Evolutionary conservation across 2,329 filamentous ascomycete genomes (phyloP), one percentile per base, ranked within the genome.

Genomic region (Nectriaceae sp.): DNA sequence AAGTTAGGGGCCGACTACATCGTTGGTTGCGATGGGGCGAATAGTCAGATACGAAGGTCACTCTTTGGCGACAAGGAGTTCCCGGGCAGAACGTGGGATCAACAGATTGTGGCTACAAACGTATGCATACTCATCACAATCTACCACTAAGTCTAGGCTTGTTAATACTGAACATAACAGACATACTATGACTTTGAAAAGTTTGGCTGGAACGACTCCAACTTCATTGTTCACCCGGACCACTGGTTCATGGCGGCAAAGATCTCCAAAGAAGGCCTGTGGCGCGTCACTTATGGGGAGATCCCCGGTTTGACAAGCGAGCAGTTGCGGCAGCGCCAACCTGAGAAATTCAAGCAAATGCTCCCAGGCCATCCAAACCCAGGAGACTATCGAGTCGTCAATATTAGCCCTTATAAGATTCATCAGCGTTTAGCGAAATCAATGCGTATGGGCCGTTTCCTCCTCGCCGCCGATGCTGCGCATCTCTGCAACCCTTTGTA

Each of bases 221-320:
- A 83, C 61, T 85, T 85, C 62, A 79, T 84, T 53, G 73, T 85
- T 24, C 75, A 87, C 54, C 82, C 82, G 0, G 76, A 80, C 19
- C 73, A 87, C 57, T 85, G 42, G 21, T 72, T 80, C 69, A 83
- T 86, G 81, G 80, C 80, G 2, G 82, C 83, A 2, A 76, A 73
- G 36, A 80, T 87, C 52, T 81, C 76, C 1, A 68, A 67, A 2
- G 80, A 85, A 45, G 81, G 80, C 1, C 65, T 87, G 10, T 87
- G 83, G 70, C 77, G 83, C 13, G 78, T 87, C 29, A 83, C 83
- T 0, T 87, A 87, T 56, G 82, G 81, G 44, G 84, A 87, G 54
- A 67, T 67, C 1, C 70, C 75, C 0, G 77, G 75, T 2, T 70
- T 86, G 11, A 76, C 74, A 0, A 67, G 62, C 29, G 80, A 83